Evolutionary conservation across 192 early-diverging fungal genomes (phyloP).

Genomic region (Entomortierella parvispora): DNA sequence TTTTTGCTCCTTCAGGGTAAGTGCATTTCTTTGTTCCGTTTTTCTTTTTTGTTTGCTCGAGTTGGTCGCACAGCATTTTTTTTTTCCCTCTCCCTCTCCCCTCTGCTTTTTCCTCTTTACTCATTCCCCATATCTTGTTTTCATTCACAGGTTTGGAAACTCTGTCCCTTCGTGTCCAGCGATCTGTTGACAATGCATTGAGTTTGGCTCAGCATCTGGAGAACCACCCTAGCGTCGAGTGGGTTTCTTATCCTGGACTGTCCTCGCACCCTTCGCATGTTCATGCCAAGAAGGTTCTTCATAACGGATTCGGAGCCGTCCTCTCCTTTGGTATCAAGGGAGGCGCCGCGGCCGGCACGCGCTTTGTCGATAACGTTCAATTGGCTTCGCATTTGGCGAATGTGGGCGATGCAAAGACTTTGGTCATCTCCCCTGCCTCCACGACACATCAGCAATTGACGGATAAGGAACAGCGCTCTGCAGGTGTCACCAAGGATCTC

Average conservation of each 20-base stretch:
- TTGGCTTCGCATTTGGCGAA: constrained; percentile 93
- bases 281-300: constrained; percentile 86
- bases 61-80: not conserved
- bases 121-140: not conserved
- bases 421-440: constrained; percentile 85
- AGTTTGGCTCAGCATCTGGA: constrained; percentile 84
- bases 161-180: constrained; percentile 86
- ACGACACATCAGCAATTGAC: constrained; percentile 93
- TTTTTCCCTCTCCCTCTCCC: no score
- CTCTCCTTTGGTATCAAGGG: constrained; percentile 80
- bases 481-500: constrained; percentile 84
- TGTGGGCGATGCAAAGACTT: constrained; percentile 92
- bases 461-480: constrained; percentile 79
- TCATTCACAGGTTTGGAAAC: constrained; percentile 77
- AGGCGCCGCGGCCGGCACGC: constrained; percentile 61
- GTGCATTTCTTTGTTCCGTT: not conserved
- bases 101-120: no score
- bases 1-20: constrained; percentile 86
- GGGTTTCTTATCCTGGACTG: constrained; percentile 93
- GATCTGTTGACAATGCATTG: constrained; percentile 84
- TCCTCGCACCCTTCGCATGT: constrained; percentile 79
- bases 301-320: constrained; percentile 87
- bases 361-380: constrained; percentile 82
- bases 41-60: not conserved
- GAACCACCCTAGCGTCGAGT: constrained; percentile 75